Conservation (phyloP, 306 rosid species). For the Malus orientalis region DNA sequence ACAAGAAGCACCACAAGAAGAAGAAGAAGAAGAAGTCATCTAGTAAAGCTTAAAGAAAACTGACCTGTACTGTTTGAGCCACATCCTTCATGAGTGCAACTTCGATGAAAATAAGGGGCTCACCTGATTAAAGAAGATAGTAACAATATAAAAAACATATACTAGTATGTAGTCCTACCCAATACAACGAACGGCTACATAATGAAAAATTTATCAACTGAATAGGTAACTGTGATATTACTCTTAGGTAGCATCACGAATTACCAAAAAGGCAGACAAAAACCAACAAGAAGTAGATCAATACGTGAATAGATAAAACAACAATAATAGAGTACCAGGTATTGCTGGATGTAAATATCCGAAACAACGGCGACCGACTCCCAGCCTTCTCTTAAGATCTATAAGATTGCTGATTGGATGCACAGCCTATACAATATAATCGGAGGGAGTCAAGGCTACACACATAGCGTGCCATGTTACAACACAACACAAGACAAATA, state of each 20-base stretch:
- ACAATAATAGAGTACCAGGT: constrained; percentile 45
- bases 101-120: constrained; percentile 88
- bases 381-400: constrained; percentile 97
- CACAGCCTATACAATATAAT: constrained; percentile 63
- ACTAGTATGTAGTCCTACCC: neutral
- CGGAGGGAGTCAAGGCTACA: neutral
- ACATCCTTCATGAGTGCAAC: constrained; percentile 80
- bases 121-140: constrained; percentile 34
- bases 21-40: neutral
- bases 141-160: neutral
- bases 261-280: neutral
- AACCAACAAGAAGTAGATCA: neutral
- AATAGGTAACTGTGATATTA: neutral
- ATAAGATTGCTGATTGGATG: constrained; percentile 95
- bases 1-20: neutral
- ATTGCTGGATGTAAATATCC: constrained; percentile 93
- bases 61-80: constrained; percentile 73
- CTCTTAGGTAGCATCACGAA: neutral
- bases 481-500: constrained; percentile 19
- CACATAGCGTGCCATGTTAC: neutral
- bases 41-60: constrained; percentile 2
- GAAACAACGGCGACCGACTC: constrained; percentile 89
- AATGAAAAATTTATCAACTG: neutral
- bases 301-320: constrained; percentile 9
- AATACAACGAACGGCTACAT: neutral